Percentiles rank a stretch among this genome's conserved stretches.
phyloP scores from a whole-genome alignment of 345 rosid genomes.

The Excoecaria agallocha region DNA sequence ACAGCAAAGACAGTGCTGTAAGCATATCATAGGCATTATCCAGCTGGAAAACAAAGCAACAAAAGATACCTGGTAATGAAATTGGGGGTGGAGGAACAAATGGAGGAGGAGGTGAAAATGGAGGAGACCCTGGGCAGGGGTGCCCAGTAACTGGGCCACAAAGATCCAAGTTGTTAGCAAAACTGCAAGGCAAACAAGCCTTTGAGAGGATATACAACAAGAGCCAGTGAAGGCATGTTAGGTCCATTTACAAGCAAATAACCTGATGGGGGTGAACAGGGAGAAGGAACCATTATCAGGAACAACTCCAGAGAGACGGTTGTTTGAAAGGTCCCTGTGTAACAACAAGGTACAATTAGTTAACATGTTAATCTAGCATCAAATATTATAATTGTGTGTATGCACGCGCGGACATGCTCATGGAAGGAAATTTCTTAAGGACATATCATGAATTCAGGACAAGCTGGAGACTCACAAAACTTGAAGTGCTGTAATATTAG shows the following conservation, averaged over 20 bases:
- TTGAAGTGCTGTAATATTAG: slow-evolving; percentile 86
- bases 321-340: slow-evolving; percentile 92
- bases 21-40: neutral
- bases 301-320: slow-evolving; percentile 81
- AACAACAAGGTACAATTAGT: slow-evolving; percentile 17
- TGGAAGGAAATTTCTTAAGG: too few relatives aligned
- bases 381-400: neutral
- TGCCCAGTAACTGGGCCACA: slow-evolving; percentile 96
- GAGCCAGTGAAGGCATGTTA: neutral
- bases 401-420: too few relatives aligned
- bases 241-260: slow-evolving; percentile 33
- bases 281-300: slow-evolving; percentile 99
- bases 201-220: slow-evolving; percentile 15
- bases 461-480: slow-evolving; percentile 65
- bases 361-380: slow-evolving; percentile 4
- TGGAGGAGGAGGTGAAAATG: slow-evolving; percentile 99
- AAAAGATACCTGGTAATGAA: slow-evolving; percentile 59
- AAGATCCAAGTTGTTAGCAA: slow-evolving; percentile 84
- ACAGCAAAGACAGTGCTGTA: too few relatives aligned
- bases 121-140: slow-evolving; percentile 99
- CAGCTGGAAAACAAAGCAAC: neutral
- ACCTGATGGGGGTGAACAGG: slow-evolving; percentile 98
- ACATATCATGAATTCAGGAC: neutral
- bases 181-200: slow-evolving; percentile 53
- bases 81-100: slow-evolving; percentile 78